Base-by-base conservation (phyloP, 2,329 filamentous ascomycete genomes). In the Talaromyces sp. region DNA sequence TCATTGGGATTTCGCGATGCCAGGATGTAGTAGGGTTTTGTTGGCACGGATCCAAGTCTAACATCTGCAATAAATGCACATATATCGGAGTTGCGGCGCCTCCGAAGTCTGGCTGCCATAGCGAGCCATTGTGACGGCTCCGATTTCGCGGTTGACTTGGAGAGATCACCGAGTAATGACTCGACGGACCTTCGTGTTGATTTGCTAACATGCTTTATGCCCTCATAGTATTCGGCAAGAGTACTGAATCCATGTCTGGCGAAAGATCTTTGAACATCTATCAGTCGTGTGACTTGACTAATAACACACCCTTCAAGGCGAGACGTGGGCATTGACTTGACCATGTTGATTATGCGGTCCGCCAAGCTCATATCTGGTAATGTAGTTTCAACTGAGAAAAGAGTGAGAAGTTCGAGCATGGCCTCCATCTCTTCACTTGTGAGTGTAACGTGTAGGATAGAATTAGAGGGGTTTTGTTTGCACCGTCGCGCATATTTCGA, bases 391-490 rank as follows among this genome's bases (percentile, higher is more conserved):
- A 59, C 53, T 4, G 62, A 61, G 60, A 63, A 52, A 65, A 54
- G 54, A n/a, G 54, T 59, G 55, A 71, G 18, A 4, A 69, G 52
- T 9, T 56, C 30, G 34, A 69, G 55, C 23, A 72, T 56, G 12
- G 68, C 67, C 23, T 57, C 56, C 54, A 69, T 63, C 62, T 73
- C 71, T 3, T 58, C 50, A 14, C 61, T 33, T 27, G 66, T 65
- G 53, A 73, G 71, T 52, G 71, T 67, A 44, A 69, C 65, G 63
- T 73, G 71, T 10, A 69, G 54, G 9, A 72, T 58, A 12, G 50
- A 50, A 10, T 31, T 47, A n/a, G 53, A 18, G 5, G 44, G 33
- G 7, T 56, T 16, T 5, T 8, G 31, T 27, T 36, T 62, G 34
- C 62, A 47, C 27, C 56, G 61, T 16, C 33, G 56, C 8, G 61